Base-by-base conservation (phyloP, 768 basidiomycete genomes). In the Suillus luteus region DNA sequence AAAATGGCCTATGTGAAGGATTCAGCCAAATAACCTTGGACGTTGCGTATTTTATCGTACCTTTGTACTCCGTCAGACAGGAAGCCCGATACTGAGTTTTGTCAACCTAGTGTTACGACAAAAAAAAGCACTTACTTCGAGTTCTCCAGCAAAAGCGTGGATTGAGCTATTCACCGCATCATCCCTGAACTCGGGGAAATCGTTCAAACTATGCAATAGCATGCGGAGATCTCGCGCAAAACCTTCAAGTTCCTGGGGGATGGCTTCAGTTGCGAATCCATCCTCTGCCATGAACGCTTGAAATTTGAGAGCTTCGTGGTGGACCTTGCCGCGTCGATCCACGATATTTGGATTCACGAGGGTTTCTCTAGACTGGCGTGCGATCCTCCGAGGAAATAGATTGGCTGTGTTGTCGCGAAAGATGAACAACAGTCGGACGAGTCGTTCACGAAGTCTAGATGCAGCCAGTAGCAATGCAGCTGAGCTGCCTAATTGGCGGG, bases 391-490 rank as follows among this genome's bases (percentile, higher is more conserved):
- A 12, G 81, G 81, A 65, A 82, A 82, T 22, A 82, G 72, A 43
- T 78, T 79, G 12, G 81, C 79, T 9, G 81, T 80, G 62, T 82
- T 82, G 64, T 80, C 79, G 37, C 78, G 77, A 67, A 82, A 80
- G 41, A 82, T 75, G 64, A 74, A 78, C 10, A 80, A 72, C 9
- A 82, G 76, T 62, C 78, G 76, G 11, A 77, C 71, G 31, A 82
- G 72, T 14, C 81, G 77, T 40, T 80, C 74, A 3, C 81, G 75
- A 24, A 82, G 73, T 57, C 77, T 74, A 61, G 75, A 79, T 1
- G 80, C 76, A 8, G 81, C 81, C 11, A 79, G 80, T 12, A 82
- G 69, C 46, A 82, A 77, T 9, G 80, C 81, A 35, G 81, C 79
- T 7, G 80, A 81, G 38, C 78, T 79, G 10, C 81, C 81, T 0